Percentiles rank a stretch among this genome's conserved stretches.
phyloP scores from a whole-genome alignment of 208 protist species.

The Wallacemonas sp. region DNA sequence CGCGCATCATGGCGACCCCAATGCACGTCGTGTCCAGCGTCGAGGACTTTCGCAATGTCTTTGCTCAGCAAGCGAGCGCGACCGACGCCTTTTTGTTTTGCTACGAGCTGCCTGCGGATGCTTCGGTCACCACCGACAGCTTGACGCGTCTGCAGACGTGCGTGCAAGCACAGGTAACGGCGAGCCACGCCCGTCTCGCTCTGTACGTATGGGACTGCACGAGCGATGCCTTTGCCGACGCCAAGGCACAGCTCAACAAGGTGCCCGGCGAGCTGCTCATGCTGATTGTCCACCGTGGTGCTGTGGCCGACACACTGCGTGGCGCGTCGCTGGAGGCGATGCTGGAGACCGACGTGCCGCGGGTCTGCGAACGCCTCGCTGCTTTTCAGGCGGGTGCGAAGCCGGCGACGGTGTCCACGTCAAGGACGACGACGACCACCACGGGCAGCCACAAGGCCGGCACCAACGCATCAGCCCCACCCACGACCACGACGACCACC shows the following conservation, averaged over 20 bases:
- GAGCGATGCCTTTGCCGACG: constrained; percentile 43
- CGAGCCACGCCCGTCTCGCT: constrained; percentile 26
- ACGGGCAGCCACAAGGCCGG: too few relatives aligned
- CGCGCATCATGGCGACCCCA: constrained; percentile 8
- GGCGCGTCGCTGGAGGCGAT: constrained; percentile 32
- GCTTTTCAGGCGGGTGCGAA: constrained; percentile 52
- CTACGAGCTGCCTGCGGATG: constrained; percentile 61
- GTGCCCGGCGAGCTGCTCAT: constrained; percentile 47
- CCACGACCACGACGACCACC: constrained; percentile 6
- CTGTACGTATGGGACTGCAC: constrained; percentile 80
- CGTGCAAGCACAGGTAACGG: constrained; percentile 27
- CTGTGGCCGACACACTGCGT: constrained; percentile 63
- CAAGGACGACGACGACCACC: neutral
- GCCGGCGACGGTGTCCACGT: constrained; percentile 18
- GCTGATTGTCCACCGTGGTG: constrained; percentile 52
- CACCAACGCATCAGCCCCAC: too few relatives aligned
- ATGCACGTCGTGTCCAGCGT: constrained; percentile 48
- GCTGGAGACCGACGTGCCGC: constrained; percentile 24
- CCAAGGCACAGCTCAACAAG: constrained; percentile 68
- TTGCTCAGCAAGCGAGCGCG: constrained; percentile 7
- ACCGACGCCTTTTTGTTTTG: constrained; percentile 63
- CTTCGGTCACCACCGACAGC: constrained; percentile 31
- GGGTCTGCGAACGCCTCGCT: constrained; percentile 57
- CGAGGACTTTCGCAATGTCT: constrained; percentile 55
- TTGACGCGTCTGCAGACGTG: constrained; percentile 36